Conservation (phyloP, 441 rosid genomes). For the Populus hybrid region DNA sequence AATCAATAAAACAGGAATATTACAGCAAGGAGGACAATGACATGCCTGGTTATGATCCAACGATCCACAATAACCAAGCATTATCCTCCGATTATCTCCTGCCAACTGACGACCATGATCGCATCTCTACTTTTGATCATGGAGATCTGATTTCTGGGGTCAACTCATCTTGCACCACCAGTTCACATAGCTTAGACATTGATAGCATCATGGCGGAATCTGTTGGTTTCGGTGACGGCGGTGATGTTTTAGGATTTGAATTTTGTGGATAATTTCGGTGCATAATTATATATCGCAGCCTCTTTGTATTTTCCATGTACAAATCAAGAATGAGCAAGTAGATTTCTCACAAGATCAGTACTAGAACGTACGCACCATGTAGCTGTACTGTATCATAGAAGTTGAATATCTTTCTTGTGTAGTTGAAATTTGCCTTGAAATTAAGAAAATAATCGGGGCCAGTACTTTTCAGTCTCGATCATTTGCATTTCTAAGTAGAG, state of each 20-base stretch:
- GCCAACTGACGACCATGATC: conserved; percentile 12
- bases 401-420: no score
- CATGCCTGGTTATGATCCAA: background rate
- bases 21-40: background rate
- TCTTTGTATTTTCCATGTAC: no score
- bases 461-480: no score
- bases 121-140: conserved; percentile 19
- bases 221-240: conserved; percentile 11
- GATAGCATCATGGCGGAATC: conserved; percentile 13
- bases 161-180: conserved; percentile 23
- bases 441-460: no score
- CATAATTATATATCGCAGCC: no score
- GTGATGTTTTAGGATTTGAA: conserved; percentile 7
- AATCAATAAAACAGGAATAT: conserved; percentile 22
- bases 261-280: background rate
- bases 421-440: no score
- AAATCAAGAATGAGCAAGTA: no score
- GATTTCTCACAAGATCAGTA: no score
- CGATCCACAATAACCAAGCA: conserved; percentile 20
- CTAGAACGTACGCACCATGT: background rate
- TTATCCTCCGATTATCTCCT: conserved; percentile 28
- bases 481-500: no score
- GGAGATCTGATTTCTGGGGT: conserved; percentile 32
- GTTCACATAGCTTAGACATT: conserved; percentile 18
- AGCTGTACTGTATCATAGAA: background rate